A percentile compares a stretch with the other conserved stretches of the same genome.
These are phyloP conservation scores for Limtongozyma cylindracea DNA, from an alignment of 805 yeast genomes.

Conservation along the genomic window DNA sequence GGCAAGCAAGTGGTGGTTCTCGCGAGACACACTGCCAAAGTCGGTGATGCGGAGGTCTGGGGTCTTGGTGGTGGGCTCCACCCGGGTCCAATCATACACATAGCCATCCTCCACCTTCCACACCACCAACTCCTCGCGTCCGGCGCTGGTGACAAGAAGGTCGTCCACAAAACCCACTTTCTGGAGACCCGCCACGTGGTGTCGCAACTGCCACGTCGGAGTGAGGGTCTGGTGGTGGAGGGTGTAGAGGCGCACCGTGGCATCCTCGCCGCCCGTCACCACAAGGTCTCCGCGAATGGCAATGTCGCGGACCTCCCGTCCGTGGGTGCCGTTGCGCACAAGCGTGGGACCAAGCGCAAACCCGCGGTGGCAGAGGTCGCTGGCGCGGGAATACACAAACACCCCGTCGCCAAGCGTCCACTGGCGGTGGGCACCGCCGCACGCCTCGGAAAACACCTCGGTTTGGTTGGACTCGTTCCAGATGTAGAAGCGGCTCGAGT, in stretches of 20 bases:
- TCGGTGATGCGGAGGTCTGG: conserved; percentile 89
- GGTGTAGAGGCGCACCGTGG: conserved; percentile 12
- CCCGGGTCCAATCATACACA: conserved; percentile 19
- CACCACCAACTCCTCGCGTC: conserved; percentile 67
- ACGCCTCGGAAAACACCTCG: conserved; percentile 42
- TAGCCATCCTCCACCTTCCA: conserved; percentile 33
- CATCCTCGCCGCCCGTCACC: conserved; percentile 77
- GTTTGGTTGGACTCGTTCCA: conserved; percentile 63
- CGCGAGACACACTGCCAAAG: conserved; percentile 18
- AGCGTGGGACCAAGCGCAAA: too few relatives aligned
- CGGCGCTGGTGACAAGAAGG: conserved; percentile 28
- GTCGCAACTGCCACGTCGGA: conserved; percentile 30
- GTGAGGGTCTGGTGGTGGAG: conserved; percentile 8
- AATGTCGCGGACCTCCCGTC: conserved; percentile 70
- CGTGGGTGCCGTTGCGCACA: conserved; percentile 49
- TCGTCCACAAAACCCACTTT: conserved; percentile 34
- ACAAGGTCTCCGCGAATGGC: conserved; percentile 23
- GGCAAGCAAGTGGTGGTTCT: conserved; percentile 23
- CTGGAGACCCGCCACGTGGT: conserved; percentile 81
- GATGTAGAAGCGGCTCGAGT: conserved; percentile 48
- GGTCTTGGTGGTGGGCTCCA: conserved; percentile 27
- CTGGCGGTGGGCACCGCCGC: conserved; percentile 83
- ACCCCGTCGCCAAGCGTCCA: conserved; percentile 30
- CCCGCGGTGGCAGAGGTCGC: too few relatives aligned
- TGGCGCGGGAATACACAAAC: too few relatives aligned